phyloP scores from a whole-genome alignment of 164 flowering plant species.

The Echeveria elegans region DNA sequence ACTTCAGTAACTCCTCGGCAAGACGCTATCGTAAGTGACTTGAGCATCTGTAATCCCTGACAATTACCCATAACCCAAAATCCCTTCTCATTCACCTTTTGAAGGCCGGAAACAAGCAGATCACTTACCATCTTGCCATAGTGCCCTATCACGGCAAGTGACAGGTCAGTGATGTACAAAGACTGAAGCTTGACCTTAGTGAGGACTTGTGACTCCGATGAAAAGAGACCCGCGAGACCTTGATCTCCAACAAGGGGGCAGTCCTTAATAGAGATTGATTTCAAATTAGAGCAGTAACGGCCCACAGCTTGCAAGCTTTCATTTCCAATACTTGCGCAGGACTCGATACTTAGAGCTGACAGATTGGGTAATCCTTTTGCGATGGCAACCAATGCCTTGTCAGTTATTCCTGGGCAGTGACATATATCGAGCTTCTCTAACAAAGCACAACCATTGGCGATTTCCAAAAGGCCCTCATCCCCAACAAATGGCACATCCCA shows the following conservation, averaged over 20 bases:
- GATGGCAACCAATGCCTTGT: slow-evolving; percentile 18
- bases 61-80: slow-evolving; percentile 37
- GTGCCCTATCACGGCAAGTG: slow-evolving; percentile 22
- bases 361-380: slow-evolving; percentile 55
- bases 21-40: slow-evolving; percentile 18
- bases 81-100: slow-evolving; percentile 29
- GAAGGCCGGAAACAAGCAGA: slow-evolving; percentile 17
- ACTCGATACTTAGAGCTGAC: slow-evolving; percentile 22
- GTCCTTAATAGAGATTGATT: slow-evolving; percentile 19
- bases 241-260: slow-evolving; percentile 23
- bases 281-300: slow-evolving; percentile 16
- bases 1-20: slow-evolving; percentile 26
- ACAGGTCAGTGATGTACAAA: slow-evolving; percentile 17
- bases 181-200: slow-evolving; percentile 20
- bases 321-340: slow-evolving; percentile 27
- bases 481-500: slow-evolving; percentile 39
- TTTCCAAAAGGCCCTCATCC: slow-evolving; percentile 40
- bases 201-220: slow-evolving; percentile 4
- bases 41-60: slow-evolving; percentile 23
- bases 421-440: slow-evolving; percentile 41
- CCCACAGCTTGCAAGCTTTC: slow-evolving; percentile 23
- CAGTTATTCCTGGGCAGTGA: slow-evolving; percentile 44
- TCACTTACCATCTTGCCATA: slow-evolving; percentile 16
- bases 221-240: slow-evolving; percentile 18
- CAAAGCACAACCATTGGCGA: slow-evolving; percentile 31